A percentile compares a stretch with the other conserved stretches of the same genome.
These are phyloP conservation scores for Orbilia ellipsospora DNA, from an alignment of 2,329 filamentous ascomycete species.

Conservation along the genomic window DNA sequence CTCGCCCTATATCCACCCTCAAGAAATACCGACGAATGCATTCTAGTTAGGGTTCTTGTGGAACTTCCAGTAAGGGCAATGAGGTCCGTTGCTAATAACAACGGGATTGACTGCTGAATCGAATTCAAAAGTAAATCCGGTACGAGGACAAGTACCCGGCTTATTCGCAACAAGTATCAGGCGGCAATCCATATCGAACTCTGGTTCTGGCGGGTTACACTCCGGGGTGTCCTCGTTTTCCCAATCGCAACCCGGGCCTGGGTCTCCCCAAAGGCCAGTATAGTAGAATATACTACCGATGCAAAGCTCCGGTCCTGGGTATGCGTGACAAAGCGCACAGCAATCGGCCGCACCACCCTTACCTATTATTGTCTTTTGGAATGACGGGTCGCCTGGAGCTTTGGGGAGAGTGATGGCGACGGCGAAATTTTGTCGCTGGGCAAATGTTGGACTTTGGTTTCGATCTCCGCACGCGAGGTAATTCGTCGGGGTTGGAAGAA, in stretches of 20 bases:
- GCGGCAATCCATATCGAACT: conserved; percentile 9
- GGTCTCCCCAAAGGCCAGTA: neutral
- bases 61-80: conserved; percentile 22
- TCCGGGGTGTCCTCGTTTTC: too few species aligned
- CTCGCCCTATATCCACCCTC: too few species aligned
- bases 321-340: conserved; percentile 25
- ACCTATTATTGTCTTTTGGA: neutral
- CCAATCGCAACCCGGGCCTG: conserved; percentile 2
- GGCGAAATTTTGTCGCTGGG: neutral
- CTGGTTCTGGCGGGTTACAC: neutral
- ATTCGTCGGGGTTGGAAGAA: conserved; percentile 4
- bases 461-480: conserved; percentile 6
- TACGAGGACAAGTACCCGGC: conserved; percentile 2
- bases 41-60: too few species aligned
- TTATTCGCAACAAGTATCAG: conserved; percentile 8
- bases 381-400: neutral
- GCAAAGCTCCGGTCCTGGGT: neutral
- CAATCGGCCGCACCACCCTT: conserved; percentile 23
- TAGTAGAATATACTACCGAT: conserved; percentile 15
- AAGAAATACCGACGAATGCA: too few species aligned
- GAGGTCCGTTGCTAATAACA: conserved; percentile 21
- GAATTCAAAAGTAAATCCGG: conserved; percentile 5
- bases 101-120: neutral
- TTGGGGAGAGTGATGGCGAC: neutral
- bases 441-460: conserved; percentile 7